Percentiles rank a stretch among this genome's conserved stretches.
These are phyloP conservation scores for Neurospora sp. DNA, from an alignment of 495 filamentous ascomycete species.

Conservation along the genomic window DNA sequence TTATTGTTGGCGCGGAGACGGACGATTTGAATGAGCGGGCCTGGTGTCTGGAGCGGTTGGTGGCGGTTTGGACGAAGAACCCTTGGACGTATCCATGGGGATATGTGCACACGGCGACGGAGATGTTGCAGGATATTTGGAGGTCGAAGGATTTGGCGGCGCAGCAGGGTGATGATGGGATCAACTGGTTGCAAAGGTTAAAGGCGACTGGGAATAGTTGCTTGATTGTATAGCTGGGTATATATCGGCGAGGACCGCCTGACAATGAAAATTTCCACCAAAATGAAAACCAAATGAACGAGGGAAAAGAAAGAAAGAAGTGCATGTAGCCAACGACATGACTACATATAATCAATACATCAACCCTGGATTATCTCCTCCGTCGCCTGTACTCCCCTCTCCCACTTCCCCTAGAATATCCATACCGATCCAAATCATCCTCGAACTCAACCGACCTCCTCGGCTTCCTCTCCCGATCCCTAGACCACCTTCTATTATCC, in stretches of 20 bases:
- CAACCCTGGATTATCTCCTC: background rate
- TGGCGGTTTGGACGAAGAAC: conserved; percentile 20
- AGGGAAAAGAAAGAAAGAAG: background rate
- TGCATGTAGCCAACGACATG: background rate
- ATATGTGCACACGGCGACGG: conserved; percentile 32
- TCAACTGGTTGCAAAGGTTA: conserved; percentile 29
- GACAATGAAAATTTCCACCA: background rate
- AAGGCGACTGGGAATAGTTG: conserved; percentile 24
- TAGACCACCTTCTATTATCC: background rate
- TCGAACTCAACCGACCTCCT: background rate
- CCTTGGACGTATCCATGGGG: conserved; percentile 34
- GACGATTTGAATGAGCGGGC: conserved; percentile 17
- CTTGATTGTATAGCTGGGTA: conserved; percentile 26
- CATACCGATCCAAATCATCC: background rate
- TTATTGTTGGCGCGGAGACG: conserved; percentile 44
- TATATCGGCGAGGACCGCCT: background rate
- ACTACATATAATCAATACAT: background rate
- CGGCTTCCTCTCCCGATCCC: background rate
- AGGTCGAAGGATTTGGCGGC: conserved; percentile 18
- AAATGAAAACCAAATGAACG: background rate
- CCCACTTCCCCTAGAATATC: background rate
- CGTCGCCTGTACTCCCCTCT: background rate
- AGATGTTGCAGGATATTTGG: conserved; percentile 33
- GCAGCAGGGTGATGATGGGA: background rate
- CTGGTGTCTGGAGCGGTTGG: conserved; percentile 29